These are phyloP conservation scores for Coffea eugenioides DNA, from an alignment of 257 asterid genomes.

Conservation along the genomic window DNA sequence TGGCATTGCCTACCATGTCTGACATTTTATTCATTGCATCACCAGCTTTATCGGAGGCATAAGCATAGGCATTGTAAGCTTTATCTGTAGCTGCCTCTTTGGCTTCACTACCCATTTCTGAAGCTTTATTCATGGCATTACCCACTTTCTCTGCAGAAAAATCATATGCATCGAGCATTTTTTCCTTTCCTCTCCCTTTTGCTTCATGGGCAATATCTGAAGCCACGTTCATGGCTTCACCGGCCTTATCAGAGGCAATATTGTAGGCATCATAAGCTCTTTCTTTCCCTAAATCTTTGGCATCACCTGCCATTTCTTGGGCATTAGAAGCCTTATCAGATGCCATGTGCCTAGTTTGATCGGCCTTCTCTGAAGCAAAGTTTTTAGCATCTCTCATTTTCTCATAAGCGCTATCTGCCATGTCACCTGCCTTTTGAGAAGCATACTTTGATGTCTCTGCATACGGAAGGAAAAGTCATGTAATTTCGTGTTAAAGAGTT, in stretches of 20 bases:
- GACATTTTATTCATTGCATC: constrained; percentile 18
- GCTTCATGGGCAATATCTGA: constrained; percentile 27
- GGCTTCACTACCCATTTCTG: constrained; percentile 26
- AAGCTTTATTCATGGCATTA: constrained; percentile 18
- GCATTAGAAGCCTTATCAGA: background rate
- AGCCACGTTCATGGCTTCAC: constrained; percentile 28
- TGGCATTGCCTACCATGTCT: constrained; percentile 4
- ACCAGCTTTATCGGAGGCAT: constrained; percentile 13
- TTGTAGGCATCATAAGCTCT: constrained; percentile 26
- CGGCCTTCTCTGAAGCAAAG: constrained; percentile 3
- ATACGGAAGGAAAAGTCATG: background rate
- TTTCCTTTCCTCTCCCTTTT: constrained; percentile 16
- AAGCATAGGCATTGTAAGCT: constrained; percentile 20
- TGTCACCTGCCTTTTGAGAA: constrained; percentile 41
- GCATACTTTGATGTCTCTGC: constrained; percentile 52
- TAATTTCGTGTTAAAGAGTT: background rate
- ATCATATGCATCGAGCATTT: constrained; percentile 20
- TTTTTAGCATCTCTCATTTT: background rate
- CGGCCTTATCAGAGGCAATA: constrained; percentile 30
- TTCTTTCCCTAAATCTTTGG: constrained; percentile 27
- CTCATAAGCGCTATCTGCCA: constrained; percentile 17
- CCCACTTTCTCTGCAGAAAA: constrained; percentile 20
- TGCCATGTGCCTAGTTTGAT: background rate
- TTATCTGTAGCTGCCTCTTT: constrained; percentile 22
- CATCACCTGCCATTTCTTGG: background rate